phyloP scores from a whole-genome alignment of 2,329 filamentous ascomycete genomes.

The Botryotinia globosa region DNA sequence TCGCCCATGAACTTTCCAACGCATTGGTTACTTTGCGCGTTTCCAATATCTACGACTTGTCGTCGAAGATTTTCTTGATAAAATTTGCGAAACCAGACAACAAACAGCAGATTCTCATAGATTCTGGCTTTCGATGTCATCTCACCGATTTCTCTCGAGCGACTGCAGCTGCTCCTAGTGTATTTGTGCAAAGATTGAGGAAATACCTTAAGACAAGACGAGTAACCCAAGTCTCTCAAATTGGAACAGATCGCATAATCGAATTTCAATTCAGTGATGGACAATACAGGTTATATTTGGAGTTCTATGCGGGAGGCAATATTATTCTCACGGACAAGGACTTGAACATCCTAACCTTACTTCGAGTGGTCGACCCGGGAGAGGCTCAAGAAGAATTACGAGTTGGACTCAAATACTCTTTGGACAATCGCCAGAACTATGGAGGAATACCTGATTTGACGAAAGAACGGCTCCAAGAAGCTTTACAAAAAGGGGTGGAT shows the following conservation, averaged over 20 bases:
- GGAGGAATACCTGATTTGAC: slow-evolving; percentile 72
- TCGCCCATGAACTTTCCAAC: slow-evolving; percentile 85
- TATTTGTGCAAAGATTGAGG: slow-evolving; percentile 79
- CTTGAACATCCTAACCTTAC: slow-evolving; percentile 74
- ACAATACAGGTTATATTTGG: slow-evolving; percentile 79
- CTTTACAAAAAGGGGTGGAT: slow-evolving; percentile 64
- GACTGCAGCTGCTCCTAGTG: slow-evolving; percentile 78
- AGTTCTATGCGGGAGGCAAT: slow-evolving; percentile 96
- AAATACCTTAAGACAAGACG: slow-evolving; percentile 86
- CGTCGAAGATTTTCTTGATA: slow-evolving; percentile 89
- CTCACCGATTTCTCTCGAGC: slow-evolving; percentile 87
- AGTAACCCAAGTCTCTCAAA: slow-evolving; percentile 75
- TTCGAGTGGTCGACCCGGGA: slow-evolving; percentile 76
- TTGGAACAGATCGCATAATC: slow-evolving; percentile 90
- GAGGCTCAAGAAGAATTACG: slow-evolving; percentile 81
- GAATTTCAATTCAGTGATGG: slow-evolving; percentile 93
- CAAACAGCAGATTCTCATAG: slow-evolving; percentile 86
- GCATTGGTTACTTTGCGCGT: slow-evolving; percentile 76
- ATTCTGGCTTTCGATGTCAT: slow-evolving; percentile 94
- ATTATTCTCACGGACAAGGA: slow-evolving; percentile 87
- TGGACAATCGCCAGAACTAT: slow-evolving; percentile 83
- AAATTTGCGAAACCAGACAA: slow-evolving; percentile 90
- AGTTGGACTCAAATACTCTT: slow-evolving; percentile 72
- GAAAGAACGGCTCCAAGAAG: slow-evolving; percentile 65
- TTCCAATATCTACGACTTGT: slow-evolving; percentile 93